Conservation (phyloP, 352 stramenopile genomes). For the Pythium plurisporium region DNA sequence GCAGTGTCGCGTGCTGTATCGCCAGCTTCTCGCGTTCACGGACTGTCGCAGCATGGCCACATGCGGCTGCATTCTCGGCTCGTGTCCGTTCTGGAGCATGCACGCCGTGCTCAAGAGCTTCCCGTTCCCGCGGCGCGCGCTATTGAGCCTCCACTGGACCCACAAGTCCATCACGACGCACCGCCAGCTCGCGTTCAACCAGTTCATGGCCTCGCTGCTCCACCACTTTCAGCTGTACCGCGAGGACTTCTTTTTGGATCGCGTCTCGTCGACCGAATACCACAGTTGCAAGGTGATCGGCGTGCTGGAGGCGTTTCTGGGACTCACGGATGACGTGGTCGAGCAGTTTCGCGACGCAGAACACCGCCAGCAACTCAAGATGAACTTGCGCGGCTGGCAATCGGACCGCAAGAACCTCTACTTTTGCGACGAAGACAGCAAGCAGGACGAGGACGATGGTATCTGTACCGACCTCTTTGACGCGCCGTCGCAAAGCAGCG, state of each 20-base stretch:
- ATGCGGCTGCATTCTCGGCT: conserved; percentile 45
- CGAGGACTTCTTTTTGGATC: conserved; percentile 23
- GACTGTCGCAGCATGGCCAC: conserved; percentile 33
- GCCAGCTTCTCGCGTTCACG: conserved; percentile 33
- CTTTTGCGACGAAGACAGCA: conserved; percentile 17
- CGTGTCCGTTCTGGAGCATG: conserved; percentile 63
- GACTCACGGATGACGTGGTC: conserved; percentile 20
- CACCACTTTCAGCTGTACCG: conserved; percentile 26
- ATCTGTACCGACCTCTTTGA: too few relatives aligned
- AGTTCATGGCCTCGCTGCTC: conserved; percentile 22
- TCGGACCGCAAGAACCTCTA: conserved; percentile 31
- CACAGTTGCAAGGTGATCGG: conserved; percentile 23
- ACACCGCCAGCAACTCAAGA: conserved; percentile 11
- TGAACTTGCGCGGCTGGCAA: conserved; percentile 28
- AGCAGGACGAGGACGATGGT: not conserved
- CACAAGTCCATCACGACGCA: conserved; percentile 9
- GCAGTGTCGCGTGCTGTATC: conserved; percentile 46
- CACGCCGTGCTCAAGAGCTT: conserved; percentile 34
- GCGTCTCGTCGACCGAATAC: conserved; percentile 9
- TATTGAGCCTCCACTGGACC: conserved; percentile 43
- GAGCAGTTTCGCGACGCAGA: conserved; percentile 10
- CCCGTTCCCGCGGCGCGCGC: conserved; percentile 42
- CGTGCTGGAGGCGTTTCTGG: conserved; percentile 25
- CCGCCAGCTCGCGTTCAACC: conserved; percentile 18
- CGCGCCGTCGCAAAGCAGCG: not conserved